phyloP scores from a whole-genome alignment of 179 eudicot species.

The Beta corolliflora region DNA sequence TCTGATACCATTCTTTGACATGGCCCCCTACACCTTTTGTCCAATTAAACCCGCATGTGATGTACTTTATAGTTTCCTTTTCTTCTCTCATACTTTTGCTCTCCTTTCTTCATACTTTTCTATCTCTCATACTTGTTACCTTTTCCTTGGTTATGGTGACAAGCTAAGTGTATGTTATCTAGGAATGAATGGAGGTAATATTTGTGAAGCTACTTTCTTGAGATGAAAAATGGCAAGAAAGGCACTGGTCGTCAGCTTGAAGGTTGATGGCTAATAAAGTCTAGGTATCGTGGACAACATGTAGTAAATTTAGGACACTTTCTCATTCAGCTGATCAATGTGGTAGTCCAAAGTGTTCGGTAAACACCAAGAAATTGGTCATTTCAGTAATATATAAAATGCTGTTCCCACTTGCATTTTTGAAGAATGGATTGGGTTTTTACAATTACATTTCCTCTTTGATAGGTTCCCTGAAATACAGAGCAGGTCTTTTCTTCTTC shows the following conservation, averaged over 20 bases:
- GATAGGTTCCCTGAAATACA: not conserved
- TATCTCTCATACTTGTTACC: too few relatives aligned
- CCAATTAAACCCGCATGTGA: too few relatives aligned
- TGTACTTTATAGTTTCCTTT: too few relatives aligned
- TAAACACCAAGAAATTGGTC: not conserved
- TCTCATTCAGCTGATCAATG: not conserved
- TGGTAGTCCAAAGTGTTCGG: not conserved
- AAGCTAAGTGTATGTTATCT: too few relatives aligned
- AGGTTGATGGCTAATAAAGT: not conserved
- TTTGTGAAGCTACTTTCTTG: slow-evolving; percentile 15
- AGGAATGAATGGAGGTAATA: not conserved
- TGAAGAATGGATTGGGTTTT: not conserved
- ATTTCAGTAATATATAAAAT: not conserved
- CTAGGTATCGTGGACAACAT: not conserved
- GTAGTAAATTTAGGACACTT: not conserved
- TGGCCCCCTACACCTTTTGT: too few relatives aligned
- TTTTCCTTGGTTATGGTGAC: too few relatives aligned
- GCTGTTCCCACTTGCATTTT: not conserved
- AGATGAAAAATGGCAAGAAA: not conserved
- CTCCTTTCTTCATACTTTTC: too few relatives aligned
- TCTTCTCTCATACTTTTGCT: too few relatives aligned
- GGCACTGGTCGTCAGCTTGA: not conserved
- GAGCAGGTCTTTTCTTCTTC: not conserved
- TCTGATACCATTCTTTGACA: too few relatives aligned
- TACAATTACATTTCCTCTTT: not conserved